phyloP scores from a whole-genome alignment of 305 asterid species.

The Fraxinus greggii region DNA sequence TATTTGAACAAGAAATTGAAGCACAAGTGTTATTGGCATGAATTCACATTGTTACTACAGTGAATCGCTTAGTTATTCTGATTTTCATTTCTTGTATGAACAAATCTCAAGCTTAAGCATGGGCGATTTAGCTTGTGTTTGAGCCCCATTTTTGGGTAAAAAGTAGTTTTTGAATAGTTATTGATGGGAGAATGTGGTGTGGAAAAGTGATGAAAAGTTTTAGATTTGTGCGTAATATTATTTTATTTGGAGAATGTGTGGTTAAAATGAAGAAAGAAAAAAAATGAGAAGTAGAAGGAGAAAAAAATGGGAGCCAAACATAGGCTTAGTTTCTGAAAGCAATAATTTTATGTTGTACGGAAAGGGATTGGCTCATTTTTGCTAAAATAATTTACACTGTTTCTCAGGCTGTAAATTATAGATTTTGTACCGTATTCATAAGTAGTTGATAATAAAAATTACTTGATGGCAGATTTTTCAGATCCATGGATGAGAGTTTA shows the following conservation, averaged over 20 bases:
- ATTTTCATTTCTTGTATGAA: neutral
- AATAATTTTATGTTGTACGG: neutral
- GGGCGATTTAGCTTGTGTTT: neutral
- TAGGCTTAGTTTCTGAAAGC: conserved; percentile 1
- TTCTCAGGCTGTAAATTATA: neutral
- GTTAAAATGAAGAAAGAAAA: no score
- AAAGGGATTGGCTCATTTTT: neutral
- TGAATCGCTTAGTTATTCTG: neutral
- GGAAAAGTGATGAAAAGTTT: no score
- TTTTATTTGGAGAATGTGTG: no score
- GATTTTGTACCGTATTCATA: neutral
- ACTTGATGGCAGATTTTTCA: conserved; percentile 26
- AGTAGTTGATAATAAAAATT: neutral
- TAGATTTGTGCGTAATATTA: no score
- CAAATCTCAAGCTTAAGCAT: neutral
- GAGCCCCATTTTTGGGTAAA: no score
- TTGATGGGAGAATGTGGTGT: no score
- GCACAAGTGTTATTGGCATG: neutral
- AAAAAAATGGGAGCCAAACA: no score
- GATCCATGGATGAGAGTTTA: conserved; percentile 79
- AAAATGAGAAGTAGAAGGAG: no score
- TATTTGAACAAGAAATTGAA: neutral
- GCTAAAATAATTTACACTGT: neutral
- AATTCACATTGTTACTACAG: neutral
- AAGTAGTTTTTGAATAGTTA: no score